Base-by-base conservation (phyloP, 352 stramenopile species). In the Phytophthora pini region DNA sequence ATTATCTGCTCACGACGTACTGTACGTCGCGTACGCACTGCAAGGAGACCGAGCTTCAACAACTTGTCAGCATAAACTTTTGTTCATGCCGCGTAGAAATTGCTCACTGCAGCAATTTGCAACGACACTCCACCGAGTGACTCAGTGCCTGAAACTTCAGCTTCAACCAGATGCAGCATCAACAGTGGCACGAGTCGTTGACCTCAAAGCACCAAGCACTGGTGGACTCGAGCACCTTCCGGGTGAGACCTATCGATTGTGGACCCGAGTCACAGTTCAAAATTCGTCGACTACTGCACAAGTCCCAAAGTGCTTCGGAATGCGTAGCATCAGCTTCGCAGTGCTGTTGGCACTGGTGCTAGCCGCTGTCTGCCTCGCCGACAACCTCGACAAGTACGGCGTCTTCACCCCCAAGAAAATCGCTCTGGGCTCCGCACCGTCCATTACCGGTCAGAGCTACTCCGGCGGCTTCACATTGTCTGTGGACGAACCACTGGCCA, bases 371-470 rank as follows among this genome's bases (percentile, higher is more conserved):
- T 61, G 60, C 13, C 17, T 20, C 17, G 17, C 17, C 17, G 34
- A 61, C 34, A 68, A 68, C 27, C 39, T 67, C 17, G 32, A 56
- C 32, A 54, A 64, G 17, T 59, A 66, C 12, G 61, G 52, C 12
- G 67, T 71, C 15, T 68, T 75, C 51, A 59, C 34, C 5, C 67
- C 67, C n/a, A 75, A 72, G 67, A 44, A 20, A 20, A 20, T 75
- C n/a, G 56, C 52, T 17, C 46, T 75, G 38, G 56, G 56, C 1
- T 51, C 51, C 4, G 9, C 44, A 8, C 67, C 67, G 12, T 58
- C 41, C 13, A 64, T 72, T 39, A 51, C 50, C 10, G 39, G 29
- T 26, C 38, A 65, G 11, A 9, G 51, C 3, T 75, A 65, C 61
- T 51, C 57, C 2, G 26, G 43, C 7, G 44, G 56, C 11, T 76